Percentiles rank a stretch among this genome's conserved stretches.
These are phyloP conservation scores for Phytophthora lateralis DNA, from an alignment of 352 stramenopile species.

Conservation along the genomic window DNA sequence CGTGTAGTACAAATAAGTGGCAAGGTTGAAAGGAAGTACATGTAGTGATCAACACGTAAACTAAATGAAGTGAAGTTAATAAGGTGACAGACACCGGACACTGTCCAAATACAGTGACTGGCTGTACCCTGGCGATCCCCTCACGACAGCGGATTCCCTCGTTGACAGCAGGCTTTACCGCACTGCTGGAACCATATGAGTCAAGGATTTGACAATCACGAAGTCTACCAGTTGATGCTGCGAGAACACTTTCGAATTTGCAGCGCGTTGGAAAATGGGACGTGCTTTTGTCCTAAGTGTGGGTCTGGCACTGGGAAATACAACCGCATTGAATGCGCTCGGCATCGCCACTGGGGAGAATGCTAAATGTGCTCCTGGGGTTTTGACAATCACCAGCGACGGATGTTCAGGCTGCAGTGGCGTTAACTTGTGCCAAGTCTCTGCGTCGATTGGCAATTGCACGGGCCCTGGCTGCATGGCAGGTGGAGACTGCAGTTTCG, in stretches of 20 bases:
- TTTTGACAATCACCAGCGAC: conserved; percentile 24
- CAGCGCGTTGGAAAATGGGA: neutral
- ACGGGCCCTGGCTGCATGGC: conserved; percentile 19
- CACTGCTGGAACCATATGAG: neutral
- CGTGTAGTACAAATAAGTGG: neutral
- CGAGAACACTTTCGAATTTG: neutral
- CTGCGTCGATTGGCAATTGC: conserved; percentile 12
- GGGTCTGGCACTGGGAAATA: neutral
- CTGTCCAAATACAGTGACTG: neutral
- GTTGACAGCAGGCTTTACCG: no score
- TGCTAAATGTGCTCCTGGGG: conserved; percentile 13
- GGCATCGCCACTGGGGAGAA: neutral
- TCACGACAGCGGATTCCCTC: neutral
- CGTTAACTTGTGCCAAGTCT: conserved; percentile 17
- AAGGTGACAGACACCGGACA: neutral
- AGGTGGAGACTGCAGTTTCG: conserved; percentile 23
- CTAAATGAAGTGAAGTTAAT: neutral
- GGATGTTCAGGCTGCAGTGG: conserved; percentile 21
- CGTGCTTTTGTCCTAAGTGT: neutral
- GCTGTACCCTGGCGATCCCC: neutral
- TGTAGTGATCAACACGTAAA: neutral
- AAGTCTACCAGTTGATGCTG: neutral
- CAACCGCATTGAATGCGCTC: neutral
- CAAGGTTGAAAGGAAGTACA: neutral
- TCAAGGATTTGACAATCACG: neutral